These are phyloP conservation scores for Tetrahymena elliotti DNA, from an alignment of 73 alveolate species.

Conservation along the genomic window DNA sequence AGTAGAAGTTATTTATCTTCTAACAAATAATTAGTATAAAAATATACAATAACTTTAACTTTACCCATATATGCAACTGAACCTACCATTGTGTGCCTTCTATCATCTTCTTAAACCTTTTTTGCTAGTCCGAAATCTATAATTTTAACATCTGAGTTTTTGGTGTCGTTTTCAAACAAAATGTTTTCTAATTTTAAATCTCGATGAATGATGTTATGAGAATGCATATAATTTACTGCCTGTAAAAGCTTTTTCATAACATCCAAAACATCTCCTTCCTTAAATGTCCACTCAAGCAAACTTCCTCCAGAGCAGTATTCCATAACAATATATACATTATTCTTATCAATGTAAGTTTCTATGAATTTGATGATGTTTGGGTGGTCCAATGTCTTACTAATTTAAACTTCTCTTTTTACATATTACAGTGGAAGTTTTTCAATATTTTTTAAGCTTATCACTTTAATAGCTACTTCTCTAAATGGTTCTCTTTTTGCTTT, in stretches of 20 bases:
- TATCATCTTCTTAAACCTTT: background rate
- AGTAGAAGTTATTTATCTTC: background rate
- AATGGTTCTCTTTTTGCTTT: background rate
- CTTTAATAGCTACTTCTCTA: background rate
- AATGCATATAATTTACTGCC: constrained; percentile 73
- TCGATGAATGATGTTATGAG: constrained; percentile 70
- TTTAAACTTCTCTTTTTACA: constrained; percentile 69
- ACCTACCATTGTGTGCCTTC: background rate
- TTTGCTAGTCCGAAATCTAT: constrained; percentile 73
- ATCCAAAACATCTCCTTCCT: constrained; percentile 54
- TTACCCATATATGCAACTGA: background rate
- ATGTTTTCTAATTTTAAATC: constrained; percentile 83
- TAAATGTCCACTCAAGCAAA: constrained; percentile 38
- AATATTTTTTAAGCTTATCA: background rate
- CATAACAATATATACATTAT: constrained; percentile 60
- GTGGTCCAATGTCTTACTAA: constrained; percentile 58
- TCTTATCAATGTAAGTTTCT: constrained; percentile 65
- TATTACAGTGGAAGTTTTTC: constrained; percentile 1
- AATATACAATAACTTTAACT: background rate
- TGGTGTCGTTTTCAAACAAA: constrained; percentile 49
- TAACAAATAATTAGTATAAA: background rate
- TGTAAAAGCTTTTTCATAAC: constrained; percentile 67
- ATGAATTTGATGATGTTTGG: constrained; percentile 58
- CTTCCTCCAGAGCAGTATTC: constrained; percentile 77
- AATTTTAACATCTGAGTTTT: constrained; percentile 44